These are phyloP conservation scores for Pythium dissimile DNA, from an alignment of 352 stramenopile species.

Conservation along the genomic window DNA sequence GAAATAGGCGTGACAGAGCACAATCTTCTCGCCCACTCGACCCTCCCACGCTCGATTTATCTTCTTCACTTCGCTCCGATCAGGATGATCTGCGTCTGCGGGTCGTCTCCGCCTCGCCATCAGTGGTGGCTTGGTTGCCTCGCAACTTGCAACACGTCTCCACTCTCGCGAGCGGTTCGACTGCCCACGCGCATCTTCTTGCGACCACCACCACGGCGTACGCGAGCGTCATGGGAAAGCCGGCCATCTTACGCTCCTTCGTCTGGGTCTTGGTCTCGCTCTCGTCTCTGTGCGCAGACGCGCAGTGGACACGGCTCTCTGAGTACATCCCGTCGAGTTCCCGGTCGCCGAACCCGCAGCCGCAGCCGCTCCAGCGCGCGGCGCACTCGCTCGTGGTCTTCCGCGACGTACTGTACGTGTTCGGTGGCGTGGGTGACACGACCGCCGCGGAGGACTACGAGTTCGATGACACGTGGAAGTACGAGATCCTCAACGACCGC, in stretches of 20 bases:
- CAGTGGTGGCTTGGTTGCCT: no score
- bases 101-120: no score
- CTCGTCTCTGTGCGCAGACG: background rate
- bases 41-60: no score
- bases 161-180: no score
- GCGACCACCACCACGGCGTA: no score
- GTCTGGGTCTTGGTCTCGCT: background rate
- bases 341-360: background rate
- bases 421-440: conserved; percentile 45
- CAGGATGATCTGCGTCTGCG: no score
- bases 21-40: no score
- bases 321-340: conserved; percentile 18
- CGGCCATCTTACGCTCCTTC: background rate
- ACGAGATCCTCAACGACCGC: conserved; percentile 2
- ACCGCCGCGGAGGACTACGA: conserved; percentile 43
- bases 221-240: background rate
- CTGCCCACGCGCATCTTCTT: no score
- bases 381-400: conserved; percentile 48
- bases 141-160: no score
- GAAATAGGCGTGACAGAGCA: no score
- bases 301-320: conserved; percentile 58
- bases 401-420: conserved; percentile 57
- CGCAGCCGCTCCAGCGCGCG: conserved; percentile 38
- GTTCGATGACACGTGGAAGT: conserved; percentile 70
- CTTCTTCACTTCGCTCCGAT: no score